A percentile compares a stretch with the other conserved stretches of the same genome.
Evolutionary conservation across 176 grass and related monocot genomes (phyloP).

Genomic region (Ensete ventricosum): DNA sequence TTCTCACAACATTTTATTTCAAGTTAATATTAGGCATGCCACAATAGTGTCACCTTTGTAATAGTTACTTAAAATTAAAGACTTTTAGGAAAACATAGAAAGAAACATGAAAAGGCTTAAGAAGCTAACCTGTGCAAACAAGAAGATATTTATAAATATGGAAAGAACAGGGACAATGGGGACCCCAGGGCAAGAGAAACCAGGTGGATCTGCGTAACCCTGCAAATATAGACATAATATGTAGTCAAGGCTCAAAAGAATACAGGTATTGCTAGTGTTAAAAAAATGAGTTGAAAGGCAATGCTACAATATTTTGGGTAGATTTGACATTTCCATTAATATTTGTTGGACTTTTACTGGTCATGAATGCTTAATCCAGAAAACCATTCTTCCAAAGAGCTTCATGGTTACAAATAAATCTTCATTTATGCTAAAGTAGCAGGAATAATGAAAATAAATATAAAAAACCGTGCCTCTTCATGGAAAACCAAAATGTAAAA

Average conservation of each 20-base stretch:
- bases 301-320: not conserved
- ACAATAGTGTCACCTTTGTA: not conserved
- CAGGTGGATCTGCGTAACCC: slow-evolving; percentile 66
- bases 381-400: too few relatives aligned
- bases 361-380: too few relatives aligned
- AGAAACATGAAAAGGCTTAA: not conserved
- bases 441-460: too few relatives aligned
- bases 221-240: slow-evolving; percentile 21
- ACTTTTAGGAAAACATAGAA: not conserved
- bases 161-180: slow-evolving; percentile 67
- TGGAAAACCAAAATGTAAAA: too few relatives aligned
- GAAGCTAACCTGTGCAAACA: slow-evolving; percentile 67
- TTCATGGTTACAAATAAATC: too few relatives aligned
- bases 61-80: not conserved
- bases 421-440: too few relatives aligned
- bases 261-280: not conserved
- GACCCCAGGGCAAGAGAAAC: slow-evolving; percentile 85
- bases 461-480: too few relatives aligned
- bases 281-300: not conserved
- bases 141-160: slow-evolving; percentile 89
- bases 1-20: not conserved
- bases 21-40: not conserved
- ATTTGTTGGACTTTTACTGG: too few relatives aligned
- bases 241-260: not conserved
- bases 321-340: too few relatives aligned